A percentile compares a stretch with the other conserved stretches of the same genome.
Evolutionary conservation across 768 basidiomycete species (phyloP).

Genomic region (Amanita muscaria): DNA sequence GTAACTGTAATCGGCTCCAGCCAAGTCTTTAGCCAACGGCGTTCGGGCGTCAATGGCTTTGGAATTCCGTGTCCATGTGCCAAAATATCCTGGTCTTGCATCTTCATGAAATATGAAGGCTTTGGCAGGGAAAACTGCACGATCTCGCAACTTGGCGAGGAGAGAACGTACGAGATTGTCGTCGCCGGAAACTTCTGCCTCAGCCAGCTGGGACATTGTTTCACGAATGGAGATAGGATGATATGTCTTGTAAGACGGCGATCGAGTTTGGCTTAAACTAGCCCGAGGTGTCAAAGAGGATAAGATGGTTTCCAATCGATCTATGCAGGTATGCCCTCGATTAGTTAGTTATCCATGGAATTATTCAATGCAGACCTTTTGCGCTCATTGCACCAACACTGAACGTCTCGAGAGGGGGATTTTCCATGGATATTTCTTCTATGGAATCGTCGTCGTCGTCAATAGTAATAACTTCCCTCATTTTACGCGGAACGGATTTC

Average conservation of each 20-base stretch:
- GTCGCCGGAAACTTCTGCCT: constrained; percentile 73
- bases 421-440: constrained; percentile 19
- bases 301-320: constrained; percentile 30
- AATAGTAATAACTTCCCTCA: constrained; percentile 1
- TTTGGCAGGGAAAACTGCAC: constrained; percentile 61
- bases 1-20: constrained; percentile 79
- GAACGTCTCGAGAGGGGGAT: constrained; percentile 13
- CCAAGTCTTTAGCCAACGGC: constrained; percentile 72
- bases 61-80: constrained; percentile 88
- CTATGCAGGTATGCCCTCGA: constrained; percentile 17
- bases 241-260: constrained; percentile 26
- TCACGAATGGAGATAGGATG: constrained; percentile 32
- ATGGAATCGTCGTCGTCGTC: constrained; percentile 11
- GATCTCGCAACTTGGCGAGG: constrained; percentile 51
- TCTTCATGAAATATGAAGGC: constrained; percentile 79
- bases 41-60: constrained; percentile 70
- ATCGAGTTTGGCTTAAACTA: constrained; percentile 11
- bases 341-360: background rate
- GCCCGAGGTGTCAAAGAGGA: constrained; percentile 24
- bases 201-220: constrained; percentile 54
- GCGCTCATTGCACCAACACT: constrained; percentile 27
- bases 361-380: constrained; percentile 26
- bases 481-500: background rate
- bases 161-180: constrained; percentile 58
- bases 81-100: constrained; percentile 85